Evolutionary conservation across 192 early-diverging fungal species (phyloP).

Genomic region (Coemansia sp.): DNA sequence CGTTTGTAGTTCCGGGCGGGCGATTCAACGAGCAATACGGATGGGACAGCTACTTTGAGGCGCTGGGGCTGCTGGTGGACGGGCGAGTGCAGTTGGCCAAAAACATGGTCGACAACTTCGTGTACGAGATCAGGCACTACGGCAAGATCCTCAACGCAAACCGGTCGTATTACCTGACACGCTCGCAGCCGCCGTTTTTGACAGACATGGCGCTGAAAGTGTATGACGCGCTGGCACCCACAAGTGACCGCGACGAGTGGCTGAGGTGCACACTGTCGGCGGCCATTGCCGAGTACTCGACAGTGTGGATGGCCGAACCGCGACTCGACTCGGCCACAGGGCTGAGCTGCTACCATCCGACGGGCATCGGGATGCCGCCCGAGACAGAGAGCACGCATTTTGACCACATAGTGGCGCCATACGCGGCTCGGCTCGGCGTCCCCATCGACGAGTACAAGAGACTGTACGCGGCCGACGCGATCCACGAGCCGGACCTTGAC

Average conservation of each 20-base stretch:
- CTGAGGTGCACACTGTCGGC: conserved; percentile 65
- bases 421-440: conserved; percentile 64
- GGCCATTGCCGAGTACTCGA: conserved; percentile 87
- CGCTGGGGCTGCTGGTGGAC: conserved; percentile 83
- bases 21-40: conserved; percentile 99
- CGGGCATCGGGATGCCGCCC: conserved; percentile 93
- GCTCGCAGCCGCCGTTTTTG: conserved; percentile 97
- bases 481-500: conserved; percentile 83
- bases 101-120: conserved; percentile 97
- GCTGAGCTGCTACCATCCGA: conserved; percentile 80
- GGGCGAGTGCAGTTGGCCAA: conserved; percentile 80
- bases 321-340: conserved; percentile 73
- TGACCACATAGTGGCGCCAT: conserved; percentile 82
- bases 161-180: conserved; percentile 92
- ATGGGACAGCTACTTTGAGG: conserved; percentile 97
- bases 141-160: conserved; percentile 99
- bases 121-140: conserved; percentile 96
- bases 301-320: conserved; percentile 84
- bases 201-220: conserved; percentile 93
- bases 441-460: conserved; percentile 69
- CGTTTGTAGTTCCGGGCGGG: conserved; percentile 97
- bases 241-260: conserved; percentile 57
- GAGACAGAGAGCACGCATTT: conserved; percentile 95
- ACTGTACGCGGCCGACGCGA: conserved; percentile 64
- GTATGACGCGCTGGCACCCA: conserved; percentile 59